These are phyloP conservation scores for Magnusiomyces sp. DNA, from an alignment of 1,139 yeast species.

Conservation along the genomic window DNA sequence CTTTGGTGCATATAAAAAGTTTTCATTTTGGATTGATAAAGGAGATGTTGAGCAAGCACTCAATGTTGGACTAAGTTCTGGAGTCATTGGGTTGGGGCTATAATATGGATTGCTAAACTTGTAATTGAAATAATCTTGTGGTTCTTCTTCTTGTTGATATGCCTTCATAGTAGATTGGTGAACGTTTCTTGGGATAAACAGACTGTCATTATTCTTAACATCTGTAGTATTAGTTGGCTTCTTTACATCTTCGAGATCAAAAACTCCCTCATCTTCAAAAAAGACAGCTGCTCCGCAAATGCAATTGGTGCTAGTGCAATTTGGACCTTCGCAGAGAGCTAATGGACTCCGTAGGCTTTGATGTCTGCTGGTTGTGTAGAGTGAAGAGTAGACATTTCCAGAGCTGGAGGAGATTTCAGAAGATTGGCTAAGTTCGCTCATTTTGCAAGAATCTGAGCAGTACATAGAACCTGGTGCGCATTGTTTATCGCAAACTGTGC, in stretches of 20 bases:
- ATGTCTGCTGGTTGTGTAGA: slow-evolving; percentile 14
- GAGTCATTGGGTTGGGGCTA: background rate
- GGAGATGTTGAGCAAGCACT: slow-evolving; percentile 15
- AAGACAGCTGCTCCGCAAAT: background rate
- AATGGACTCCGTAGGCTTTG: slow-evolving; percentile 12
- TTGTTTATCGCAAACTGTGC: slow-evolving; percentile 39
- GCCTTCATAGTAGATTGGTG: background rate
- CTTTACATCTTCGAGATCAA: too few species aligned
- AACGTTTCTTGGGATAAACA: too few species aligned
- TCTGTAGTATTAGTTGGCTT: too few species aligned
- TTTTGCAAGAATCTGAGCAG: slow-evolving; percentile 35
- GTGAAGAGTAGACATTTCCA: slow-evolving; percentile 14
- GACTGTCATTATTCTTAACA: too few species aligned
- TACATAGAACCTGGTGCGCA: slow-evolving; percentile 15
- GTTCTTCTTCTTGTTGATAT: background rate
- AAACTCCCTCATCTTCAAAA: too few species aligned
- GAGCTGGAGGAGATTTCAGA: slow-evolving; percentile 11
- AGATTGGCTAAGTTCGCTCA: slow-evolving; percentile 6
- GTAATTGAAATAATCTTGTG: background rate
- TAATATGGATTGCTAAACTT: background rate
- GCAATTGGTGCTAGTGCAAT: slow-evolving; percentile 1
- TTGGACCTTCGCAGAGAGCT: slow-evolving; percentile 2
- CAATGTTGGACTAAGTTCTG: slow-evolving; percentile 12
- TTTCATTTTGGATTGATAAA: slow-evolving; percentile 9
- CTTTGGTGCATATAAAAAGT: slow-evolving; percentile 2